A percentile compares a stretch with the other conserved stretches of the same genome.
These are phyloP conservation scores for Cenococcum geophilum DNA, from an alignment of 495 filamentous ascomycete genomes.

Conservation along the genomic window DNA sequence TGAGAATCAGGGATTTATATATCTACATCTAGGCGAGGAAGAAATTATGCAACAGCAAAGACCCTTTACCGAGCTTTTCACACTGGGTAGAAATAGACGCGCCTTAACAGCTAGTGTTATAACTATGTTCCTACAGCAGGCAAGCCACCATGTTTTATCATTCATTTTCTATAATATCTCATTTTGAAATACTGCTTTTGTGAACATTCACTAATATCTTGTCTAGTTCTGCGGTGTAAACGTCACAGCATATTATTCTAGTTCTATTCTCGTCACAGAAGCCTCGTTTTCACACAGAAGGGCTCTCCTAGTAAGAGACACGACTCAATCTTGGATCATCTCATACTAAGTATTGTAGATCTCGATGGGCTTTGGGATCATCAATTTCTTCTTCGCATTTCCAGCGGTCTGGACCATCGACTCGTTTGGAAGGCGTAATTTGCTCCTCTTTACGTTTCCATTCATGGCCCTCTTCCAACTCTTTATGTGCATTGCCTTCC, in stretches of 20 bases:
- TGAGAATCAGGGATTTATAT: too few species aligned
- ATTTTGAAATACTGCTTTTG: too few species aligned
- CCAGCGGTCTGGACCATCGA: slow-evolving; percentile 27
- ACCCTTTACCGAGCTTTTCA: slow-evolving; percentile 10
- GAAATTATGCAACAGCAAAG: neutral
- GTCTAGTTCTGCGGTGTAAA: slow-evolving; percentile 22
- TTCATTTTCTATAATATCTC: too few species aligned
- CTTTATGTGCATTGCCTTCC: slow-evolving; percentile 19
- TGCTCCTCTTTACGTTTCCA: slow-evolving; percentile 29
- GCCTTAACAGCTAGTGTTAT: slow-evolving; percentile 7
- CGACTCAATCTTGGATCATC: neutral
- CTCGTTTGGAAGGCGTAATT: slow-evolving; percentile 14
- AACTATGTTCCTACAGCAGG: slow-evolving; percentile 13
- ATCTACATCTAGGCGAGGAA: neutral
- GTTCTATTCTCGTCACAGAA: slow-evolving; percentile 9
- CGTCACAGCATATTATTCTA: slow-evolving; percentile 21
- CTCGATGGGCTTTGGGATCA: slow-evolving; percentile 26
- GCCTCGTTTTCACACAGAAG: slow-evolving; percentile 7
- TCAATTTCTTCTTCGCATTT: slow-evolving; percentile 29
- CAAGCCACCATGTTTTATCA: neutral
- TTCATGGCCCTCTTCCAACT: slow-evolving; percentile 22
- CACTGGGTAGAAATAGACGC: slow-evolving; percentile 5
- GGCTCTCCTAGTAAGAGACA: slow-evolving; percentile 10
- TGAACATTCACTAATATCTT: neutral
- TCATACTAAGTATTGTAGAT: slow-evolving; percentile 2